Base-by-base conservation (phyloP, 2,329 filamentous ascomycete genomes). In the Diaporthe longicolla region DNA sequence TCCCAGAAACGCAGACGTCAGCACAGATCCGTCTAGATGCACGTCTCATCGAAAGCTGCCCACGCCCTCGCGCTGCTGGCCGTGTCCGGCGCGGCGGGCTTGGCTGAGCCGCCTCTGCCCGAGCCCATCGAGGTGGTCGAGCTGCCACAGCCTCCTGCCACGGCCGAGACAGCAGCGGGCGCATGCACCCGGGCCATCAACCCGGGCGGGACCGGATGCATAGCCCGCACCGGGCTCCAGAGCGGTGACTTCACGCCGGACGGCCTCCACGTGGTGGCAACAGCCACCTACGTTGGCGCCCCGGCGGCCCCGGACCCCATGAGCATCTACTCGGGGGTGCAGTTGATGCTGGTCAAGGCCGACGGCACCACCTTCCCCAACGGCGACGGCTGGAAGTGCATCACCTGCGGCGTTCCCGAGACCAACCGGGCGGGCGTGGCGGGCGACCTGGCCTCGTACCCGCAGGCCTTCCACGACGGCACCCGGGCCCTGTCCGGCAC, bases 371-470 rank as follows among this genome's bases (percentile, higher is more conserved):
- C 73, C 0, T 88, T 87, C 57, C 61, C 79, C 1, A 86, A 85
- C 68, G 86, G 86, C 0, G 84, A 87, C 74, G 65, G 82, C 0
- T 88, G 85, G 85, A 87, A 86, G 75, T 87, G 86, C 70, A 70
- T 88, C 6, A 87, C 81, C 40, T 88, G 86, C 71, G 85, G 82
- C 2, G 80, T 87, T 0, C 80, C 83, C 0, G 75, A 66, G 2
- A 76, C 78, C 40, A 84, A 85, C 59, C 40, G 59, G 1, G 59
- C 24, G 40, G 59, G 59, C 40, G 59, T 63, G 59, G 48, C 59
- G 19, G 59, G 59, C 26, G 59, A 65, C 26, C 76, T 79, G 1
- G 57, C 77, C 4, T 79, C 79, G 61, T 88, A 88, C 74, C 84
- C 86, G 0, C 84, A 88, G 58, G 78, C 81, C 0, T 87, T 86